phyloP scores from a whole-genome alignment of 2,329 filamentous ascomycete genomes.

The Colletotrichum sp. region DNA sequence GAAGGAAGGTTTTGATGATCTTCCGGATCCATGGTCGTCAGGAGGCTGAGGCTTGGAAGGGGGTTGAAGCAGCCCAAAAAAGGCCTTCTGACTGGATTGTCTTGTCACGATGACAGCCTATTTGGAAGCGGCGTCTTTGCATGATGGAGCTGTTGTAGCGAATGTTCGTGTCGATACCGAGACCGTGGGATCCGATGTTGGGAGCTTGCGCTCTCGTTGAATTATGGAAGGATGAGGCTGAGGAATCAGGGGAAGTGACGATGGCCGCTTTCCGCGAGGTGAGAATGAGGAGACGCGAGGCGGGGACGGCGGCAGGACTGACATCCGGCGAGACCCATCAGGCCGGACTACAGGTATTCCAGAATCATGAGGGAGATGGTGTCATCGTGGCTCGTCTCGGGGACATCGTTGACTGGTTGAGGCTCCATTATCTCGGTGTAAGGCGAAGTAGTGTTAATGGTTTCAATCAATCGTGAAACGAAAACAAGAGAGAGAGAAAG shows the following conservation, averaged over 20 bases:
- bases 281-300: not conserved
- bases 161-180: not conserved
- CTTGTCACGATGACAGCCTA: not conserved
- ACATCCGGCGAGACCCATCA: not conserved
- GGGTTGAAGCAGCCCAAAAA: not conserved
- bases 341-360: not conserved
- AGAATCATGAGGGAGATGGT: slow-evolving; percentile 18
- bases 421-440: slow-evolving; percentile 7
- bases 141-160: not conserved
- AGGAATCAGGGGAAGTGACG: not conserved
- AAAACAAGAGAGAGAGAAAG: not conserved
- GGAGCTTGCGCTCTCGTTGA: not conserved
- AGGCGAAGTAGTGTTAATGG: not conserved
- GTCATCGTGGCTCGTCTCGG: slow-evolving; percentile 15
- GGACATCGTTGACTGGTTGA: not conserved
- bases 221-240: not conserved
- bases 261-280: not conserved
- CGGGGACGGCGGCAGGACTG: not conserved
- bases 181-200: not conserved
- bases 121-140: not conserved
- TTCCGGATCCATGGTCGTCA: not conserved
- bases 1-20: not conserved
- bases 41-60: not conserved
- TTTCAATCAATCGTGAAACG: not conserved
- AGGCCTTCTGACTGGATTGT: not conserved